Percentiles rank a stretch among this genome's conserved stretches.
Conservation (phyloP, 2,329 filamentous ascomycete species). For the Corniculantispora saksenae region DNA sequence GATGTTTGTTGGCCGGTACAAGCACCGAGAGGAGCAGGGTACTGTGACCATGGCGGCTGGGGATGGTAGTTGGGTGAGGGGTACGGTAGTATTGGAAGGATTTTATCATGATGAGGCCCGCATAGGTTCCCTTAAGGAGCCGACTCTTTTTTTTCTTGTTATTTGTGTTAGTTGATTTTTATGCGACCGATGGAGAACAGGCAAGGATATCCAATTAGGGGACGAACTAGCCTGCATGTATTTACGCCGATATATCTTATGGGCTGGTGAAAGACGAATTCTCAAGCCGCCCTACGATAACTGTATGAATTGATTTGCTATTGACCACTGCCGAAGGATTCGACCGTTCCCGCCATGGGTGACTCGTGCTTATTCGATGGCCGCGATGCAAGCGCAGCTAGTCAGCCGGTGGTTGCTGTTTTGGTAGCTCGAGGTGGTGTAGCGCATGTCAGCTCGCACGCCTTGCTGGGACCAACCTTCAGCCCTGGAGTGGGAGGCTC, state of each 20-base stretch:
- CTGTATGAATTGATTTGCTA: conserved; percentile 9
- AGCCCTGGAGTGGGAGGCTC: neutral
- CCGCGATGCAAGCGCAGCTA: neutral
- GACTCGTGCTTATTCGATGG: neutral
- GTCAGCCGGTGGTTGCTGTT: neutral
- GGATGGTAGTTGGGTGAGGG: conserved; percentile 6
- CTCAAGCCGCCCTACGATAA: neutral
- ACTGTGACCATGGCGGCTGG: conserved; percentile 8
- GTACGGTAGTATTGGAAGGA: neutral
- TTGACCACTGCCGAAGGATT: neutral
- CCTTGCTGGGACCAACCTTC: neutral
- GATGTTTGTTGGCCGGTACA: neutral
- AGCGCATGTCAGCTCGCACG: neutral
- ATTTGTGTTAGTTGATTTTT: neutral
- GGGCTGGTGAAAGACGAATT: neutral
- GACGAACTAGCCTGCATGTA: conserved; percentile 5
- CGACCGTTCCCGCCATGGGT: neutral
- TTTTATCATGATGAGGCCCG: neutral
- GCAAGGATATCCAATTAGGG: neutral
- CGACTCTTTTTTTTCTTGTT: neutral
- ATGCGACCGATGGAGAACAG: neutral
- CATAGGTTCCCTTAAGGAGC: neutral
- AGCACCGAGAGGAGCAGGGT: neutral
- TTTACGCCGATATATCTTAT: neutral
- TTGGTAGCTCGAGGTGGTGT: neutral